phyloP scores from a whole-genome alignment of 352 stramenopile genomes.

The Phytophthora kernoviae region DNA sequence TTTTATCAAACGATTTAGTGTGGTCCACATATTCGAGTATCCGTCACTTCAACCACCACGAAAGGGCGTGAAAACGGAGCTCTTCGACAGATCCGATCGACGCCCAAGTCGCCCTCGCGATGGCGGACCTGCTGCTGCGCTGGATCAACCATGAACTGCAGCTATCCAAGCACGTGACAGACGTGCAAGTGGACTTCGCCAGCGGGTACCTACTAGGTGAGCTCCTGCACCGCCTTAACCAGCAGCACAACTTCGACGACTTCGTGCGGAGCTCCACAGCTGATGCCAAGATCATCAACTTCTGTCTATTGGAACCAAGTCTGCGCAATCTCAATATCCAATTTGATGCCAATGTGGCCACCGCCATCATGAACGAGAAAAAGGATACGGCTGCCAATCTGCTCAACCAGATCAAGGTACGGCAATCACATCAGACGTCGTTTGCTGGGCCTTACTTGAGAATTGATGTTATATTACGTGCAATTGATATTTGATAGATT shows the following conservation, averaged over 20 bases:
- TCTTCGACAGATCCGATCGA: too few relatives aligned
- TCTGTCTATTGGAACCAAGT: slow-evolving; percentile 83
- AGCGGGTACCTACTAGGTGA: slow-evolving; percentile 89
- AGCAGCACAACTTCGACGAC: slow-evolving; percentile 87
- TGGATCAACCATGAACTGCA: slow-evolving; percentile 88
- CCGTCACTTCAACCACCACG: too few relatives aligned
- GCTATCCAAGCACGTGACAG: slow-evolving; percentile 62
- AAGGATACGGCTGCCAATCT: slow-evolving; percentile 65
- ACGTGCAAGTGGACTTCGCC: slow-evolving; percentile 79
- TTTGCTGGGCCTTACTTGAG: too few relatives aligned
- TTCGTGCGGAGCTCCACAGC: slow-evolving; percentile 76
- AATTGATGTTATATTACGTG: too few relatives aligned
- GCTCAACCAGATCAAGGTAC: slow-evolving; percentile 89
- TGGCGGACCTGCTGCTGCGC: slow-evolving; percentile 76
- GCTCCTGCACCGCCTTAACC: slow-evolving; percentile 86
- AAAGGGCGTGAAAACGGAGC: too few relatives aligned
- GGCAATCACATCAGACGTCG: neutral
- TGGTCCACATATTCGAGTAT: too few relatives aligned
- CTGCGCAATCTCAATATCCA: slow-evolving; percentile 72
- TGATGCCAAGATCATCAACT: slow-evolving; percentile 90
- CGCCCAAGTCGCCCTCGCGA: slow-evolving; percentile 23
- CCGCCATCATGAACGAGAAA: slow-evolving; percentile 82
- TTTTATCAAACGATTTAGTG: too few relatives aligned
- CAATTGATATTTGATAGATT: slow-evolving; percentile 44
- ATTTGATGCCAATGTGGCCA: slow-evolving; percentile 80